Evolutionary conservation across 805 yeast genomes (phyloP).

Genomic region (Wickerhamia fluorescens): DNA sequence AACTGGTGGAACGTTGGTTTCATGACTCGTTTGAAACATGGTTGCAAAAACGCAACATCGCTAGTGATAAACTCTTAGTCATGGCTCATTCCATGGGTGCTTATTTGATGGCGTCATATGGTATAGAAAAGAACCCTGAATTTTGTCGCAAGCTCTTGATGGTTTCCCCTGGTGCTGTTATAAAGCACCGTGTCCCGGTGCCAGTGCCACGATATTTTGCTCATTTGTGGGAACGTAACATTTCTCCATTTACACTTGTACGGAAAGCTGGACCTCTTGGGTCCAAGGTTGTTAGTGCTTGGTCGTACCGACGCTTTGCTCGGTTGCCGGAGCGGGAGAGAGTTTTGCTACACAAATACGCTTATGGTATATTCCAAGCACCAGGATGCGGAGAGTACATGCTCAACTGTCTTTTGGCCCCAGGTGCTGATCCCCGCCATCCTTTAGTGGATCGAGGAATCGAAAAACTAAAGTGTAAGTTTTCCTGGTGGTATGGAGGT

Average conservation of each 20-base stretch:
- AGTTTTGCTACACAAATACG: conserved; percentile 61
- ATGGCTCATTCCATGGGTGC: conserved; percentile 95
- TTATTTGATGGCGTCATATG: conserved; percentile 64
- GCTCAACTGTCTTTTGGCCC: conserved; percentile 73
- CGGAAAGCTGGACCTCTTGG: conserved; percentile 78
- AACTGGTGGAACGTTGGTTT: conserved; percentile 54
- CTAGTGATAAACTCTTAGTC: conserved; percentile 41
- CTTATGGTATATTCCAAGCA: conserved; percentile 78
- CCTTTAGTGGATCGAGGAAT: conserved; percentile 55
- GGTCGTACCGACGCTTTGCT: conserved; percentile 81
- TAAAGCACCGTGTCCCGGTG: conserved; percentile 37
- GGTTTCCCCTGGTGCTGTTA: conserved; percentile 87
- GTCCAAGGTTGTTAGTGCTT: conserved; percentile 76
- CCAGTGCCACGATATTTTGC: conserved; percentile 71
- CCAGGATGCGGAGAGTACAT: conserved; percentile 93
- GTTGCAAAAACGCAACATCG: conserved; percentile 44
- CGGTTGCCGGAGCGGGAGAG: conserved; percentile 41
- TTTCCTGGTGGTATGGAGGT: conserved; percentile 83
- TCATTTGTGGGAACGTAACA: conserved; percentile 76
- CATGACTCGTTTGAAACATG: conserved; percentile 59
- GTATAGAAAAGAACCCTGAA: conserved; percentile 47
- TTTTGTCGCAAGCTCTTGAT: conserved; percentile 63
- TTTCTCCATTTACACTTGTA: conserved; percentile 79
- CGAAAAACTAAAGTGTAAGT: conserved; percentile 47
- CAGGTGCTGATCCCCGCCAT: conserved; percentile 84